Percentiles rank a stretch among this genome's conserved stretches.
Evolutionary conservation across 306 rosid genomes (phyloP).

Genomic region (Rubus idaeus): DNA sequence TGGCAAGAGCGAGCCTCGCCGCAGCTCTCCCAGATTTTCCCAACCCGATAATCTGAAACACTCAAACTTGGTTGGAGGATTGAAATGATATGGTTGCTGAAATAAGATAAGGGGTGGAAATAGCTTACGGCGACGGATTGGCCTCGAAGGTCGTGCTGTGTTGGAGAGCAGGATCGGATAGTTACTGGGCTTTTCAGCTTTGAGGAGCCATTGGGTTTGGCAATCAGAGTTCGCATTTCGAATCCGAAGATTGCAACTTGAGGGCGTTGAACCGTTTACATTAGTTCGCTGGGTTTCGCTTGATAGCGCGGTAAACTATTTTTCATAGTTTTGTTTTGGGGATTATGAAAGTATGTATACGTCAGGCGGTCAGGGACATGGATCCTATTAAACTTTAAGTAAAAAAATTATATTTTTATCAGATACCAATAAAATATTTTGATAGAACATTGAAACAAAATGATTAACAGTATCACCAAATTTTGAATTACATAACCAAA

Average conservation of each 20-base stretch:
- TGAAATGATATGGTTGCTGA: not conserved
- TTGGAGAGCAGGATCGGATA: conserved; percentile 12
- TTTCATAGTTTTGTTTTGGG: not conserved
- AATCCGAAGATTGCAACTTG: conserved; percentile 20
- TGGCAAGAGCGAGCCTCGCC: conserved; percentile 34
- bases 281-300: not conserved
- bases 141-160: conserved; percentile 29
- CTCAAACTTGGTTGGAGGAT: not conserved
- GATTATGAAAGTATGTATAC: no score
- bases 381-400: no score
- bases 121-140: conserved; percentile 32
- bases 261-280: not conserved
- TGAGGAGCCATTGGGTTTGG: conserved; percentile 1
- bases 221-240: conserved; percentile 4
- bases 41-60: conserved; percentile 32
- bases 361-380: no score
- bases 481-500: no score
- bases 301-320: not conserved
- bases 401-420: no score
- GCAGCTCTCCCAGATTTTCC: conserved; percentile 40
- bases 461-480: no score
- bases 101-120: not conserved
- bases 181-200: not conserved
- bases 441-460: no score
- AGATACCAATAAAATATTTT: no score